phyloP scores from a whole-genome alignment of 352 stramenopile genomes.

The Pythium dissimile region DNA sequence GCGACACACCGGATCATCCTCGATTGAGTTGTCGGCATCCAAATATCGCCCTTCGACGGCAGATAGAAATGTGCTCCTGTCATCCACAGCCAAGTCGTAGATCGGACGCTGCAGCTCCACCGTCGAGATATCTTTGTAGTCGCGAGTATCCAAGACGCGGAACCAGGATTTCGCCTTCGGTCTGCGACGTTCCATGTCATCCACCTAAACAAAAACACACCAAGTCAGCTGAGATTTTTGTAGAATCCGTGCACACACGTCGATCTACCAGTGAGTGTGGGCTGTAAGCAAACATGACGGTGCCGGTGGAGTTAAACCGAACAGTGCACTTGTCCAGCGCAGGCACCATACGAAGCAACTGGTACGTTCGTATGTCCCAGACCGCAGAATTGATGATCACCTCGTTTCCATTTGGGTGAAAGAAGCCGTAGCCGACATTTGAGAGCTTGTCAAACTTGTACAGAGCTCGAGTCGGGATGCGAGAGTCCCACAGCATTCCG shows the following conservation, averaged over 20 bases:
- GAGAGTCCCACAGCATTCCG: conserved; percentile 79
- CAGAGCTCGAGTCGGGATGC: conserved; percentile 60
- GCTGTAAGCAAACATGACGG: conserved; percentile 82
- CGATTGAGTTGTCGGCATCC: conserved; percentile 45
- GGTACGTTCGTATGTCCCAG: conserved; percentile 88
- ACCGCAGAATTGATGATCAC: conserved; percentile 87
- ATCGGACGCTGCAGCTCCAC: conserved; percentile 76
- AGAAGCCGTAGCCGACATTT: conserved; percentile 78
- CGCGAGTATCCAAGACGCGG: conserved; percentile 71
- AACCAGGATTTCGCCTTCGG: conserved; percentile 83
- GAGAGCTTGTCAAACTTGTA: conserved; percentile 91
- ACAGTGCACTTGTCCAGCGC: conserved; percentile 83
- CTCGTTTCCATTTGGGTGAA: conserved; percentile 87
- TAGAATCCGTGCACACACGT: neutral
- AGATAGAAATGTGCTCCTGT: conserved; percentile 60
- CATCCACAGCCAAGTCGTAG: conserved; percentile 68
- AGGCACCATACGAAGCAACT: conserved; percentile 80
- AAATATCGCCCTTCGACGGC: conserved; percentile 75
- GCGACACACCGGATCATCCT: conserved; percentile 79
- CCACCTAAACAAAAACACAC: conserved; percentile 26
- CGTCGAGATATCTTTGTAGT: conserved; percentile 84
- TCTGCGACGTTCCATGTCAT: conserved; percentile 53
- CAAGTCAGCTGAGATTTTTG: neutral
- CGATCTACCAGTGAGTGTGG: conserved; percentile 61
- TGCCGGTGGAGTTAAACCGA: conserved; percentile 65